These are phyloP conservation scores for Pulveroboletus sp. DNA, from an alignment of 768 basidiomycete genomes.

Conservation along the genomic window DNA sequence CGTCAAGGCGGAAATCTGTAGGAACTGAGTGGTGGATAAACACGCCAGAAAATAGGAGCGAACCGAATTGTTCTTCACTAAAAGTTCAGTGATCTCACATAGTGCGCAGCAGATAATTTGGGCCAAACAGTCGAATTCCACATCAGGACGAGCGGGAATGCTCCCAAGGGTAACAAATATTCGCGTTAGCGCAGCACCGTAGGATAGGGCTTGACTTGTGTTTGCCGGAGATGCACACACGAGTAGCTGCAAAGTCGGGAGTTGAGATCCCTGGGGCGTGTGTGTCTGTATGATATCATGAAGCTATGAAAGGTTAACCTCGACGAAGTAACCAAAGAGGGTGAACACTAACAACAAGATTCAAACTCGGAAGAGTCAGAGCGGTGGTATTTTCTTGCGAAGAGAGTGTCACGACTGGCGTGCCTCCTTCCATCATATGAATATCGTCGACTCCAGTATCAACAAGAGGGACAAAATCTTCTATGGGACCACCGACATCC, in stretches of 20 bases:
- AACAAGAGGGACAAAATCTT: constrained; percentile 11
- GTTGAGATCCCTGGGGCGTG: constrained; percentile 32
- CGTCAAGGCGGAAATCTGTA: constrained; percentile 42
- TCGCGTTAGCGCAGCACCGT: constrained; percentile 39
- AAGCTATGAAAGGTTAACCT: constrained; percentile 37
- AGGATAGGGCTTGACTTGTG: constrained; percentile 28
- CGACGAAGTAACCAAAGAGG: neutral
- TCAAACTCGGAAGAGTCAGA: constrained; percentile 47
- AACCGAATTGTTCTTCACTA: constrained; percentile 40
- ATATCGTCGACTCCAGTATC: constrained; percentile 32
- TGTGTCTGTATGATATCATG: constrained; percentile 61
- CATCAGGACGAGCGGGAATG: constrained; percentile 16
- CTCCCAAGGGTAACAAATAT: constrained; percentile 30
- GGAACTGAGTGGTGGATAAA: constrained; percentile 6
- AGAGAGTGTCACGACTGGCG: constrained; percentile 5
- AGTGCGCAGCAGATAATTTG: constrained; percentile 34
- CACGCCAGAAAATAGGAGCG: constrained; percentile 16
- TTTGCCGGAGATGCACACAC: constrained; percentile 34
- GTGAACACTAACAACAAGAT: constrained; percentile 43
- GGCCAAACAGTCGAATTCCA: constrained; percentile 18
- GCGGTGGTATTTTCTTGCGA: constrained; percentile 31
- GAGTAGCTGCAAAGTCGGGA: constrained; percentile 51
- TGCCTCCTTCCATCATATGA: constrained; percentile 29
- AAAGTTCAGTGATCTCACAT: constrained; percentile 35
- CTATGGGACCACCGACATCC: constrained; percentile 8